Evolutionary conservation across 805 yeast genomes (phyloP).

Genomic region (Yarrowia yakushimensis): DNA sequence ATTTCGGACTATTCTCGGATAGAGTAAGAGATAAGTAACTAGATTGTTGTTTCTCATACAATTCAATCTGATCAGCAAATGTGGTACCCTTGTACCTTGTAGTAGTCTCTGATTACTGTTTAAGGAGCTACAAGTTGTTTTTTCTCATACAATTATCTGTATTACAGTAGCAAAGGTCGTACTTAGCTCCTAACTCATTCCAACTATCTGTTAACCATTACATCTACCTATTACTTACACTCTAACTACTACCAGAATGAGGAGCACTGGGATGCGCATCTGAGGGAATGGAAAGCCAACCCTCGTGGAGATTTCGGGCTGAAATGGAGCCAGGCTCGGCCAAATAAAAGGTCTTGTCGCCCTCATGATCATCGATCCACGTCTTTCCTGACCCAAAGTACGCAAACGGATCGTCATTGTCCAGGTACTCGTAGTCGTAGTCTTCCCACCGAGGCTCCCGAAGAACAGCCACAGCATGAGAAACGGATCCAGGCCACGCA

Average conservation of each 20-base stretch:
- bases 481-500: slow-evolving; percentile 27
- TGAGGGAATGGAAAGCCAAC: slow-evolving; percentile 5
- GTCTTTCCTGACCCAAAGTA: slow-evolving; percentile 29
- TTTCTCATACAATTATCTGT: too few species aligned
- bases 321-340: not conserved
- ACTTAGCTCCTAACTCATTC: too few species aligned
- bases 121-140: too few species aligned
- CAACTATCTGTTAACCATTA: too few species aligned
- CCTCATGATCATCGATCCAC: slow-evolving; percentile 15
- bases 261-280: slow-evolving; percentile 12
- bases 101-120: too few species aligned
- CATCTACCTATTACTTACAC: too few species aligned
- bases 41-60: too few species aligned
- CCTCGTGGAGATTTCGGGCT: not conserved
- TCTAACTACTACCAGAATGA: not conserved
- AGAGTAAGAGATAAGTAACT: too few species aligned
- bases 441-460: slow-evolving; percentile 28
- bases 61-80: too few species aligned
- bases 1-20: too few species aligned
- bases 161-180: too few species aligned
- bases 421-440: slow-evolving; percentile 26
- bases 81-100: too few species aligned
- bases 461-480: slow-evolving; percentile 25
- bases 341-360: slow-evolving; percentile 12
- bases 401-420: slow-evolving; percentile 26